A percentile compares a stretch with the other conserved stretches of the same genome.
Conservation (phyloP, 2,329 filamentous ascomycete genomes). For the Ceratocystis variospora region DNA sequence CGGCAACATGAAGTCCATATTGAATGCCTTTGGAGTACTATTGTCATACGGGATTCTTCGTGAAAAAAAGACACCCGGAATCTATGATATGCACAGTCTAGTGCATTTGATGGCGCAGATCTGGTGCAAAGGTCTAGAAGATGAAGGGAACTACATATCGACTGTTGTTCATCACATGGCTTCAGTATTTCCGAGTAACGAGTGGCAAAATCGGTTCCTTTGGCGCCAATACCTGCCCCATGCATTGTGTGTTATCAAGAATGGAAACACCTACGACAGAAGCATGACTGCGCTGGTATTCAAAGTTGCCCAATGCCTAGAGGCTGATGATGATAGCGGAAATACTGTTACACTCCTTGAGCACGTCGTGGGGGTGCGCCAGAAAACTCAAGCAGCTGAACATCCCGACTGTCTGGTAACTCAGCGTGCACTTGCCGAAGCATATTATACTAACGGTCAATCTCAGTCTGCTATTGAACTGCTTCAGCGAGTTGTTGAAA, state of each 20-base stretch:
- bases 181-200: neutral
- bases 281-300: too few relatives aligned
- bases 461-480: too few relatives aligned
- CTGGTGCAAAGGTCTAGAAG: neutral
- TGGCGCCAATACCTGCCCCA: neutral
- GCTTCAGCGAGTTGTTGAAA: too few relatives aligned
- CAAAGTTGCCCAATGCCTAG: neutral
- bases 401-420: too few relatives aligned
- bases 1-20: neutral
- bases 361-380: too few relatives aligned
- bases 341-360: too few relatives aligned
- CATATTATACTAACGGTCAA: too few relatives aligned
- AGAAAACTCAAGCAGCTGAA: too few relatives aligned
- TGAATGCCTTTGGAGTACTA: neutral
- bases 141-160: neutral
- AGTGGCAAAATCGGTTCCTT: neutral
- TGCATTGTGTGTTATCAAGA: neutral
- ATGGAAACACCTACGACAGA: neutral
- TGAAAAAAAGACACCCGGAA: neutral
- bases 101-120: neutral
- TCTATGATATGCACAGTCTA: neutral
- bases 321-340: too few relatives aligned
- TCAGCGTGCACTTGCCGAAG: too few relatives aligned
- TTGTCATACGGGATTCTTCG: neutral
- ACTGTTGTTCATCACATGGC: neutral